Conservation (phyloP, 2,329 filamentous ascomycete genomes). For the Leptodontidium sp. region DNA sequence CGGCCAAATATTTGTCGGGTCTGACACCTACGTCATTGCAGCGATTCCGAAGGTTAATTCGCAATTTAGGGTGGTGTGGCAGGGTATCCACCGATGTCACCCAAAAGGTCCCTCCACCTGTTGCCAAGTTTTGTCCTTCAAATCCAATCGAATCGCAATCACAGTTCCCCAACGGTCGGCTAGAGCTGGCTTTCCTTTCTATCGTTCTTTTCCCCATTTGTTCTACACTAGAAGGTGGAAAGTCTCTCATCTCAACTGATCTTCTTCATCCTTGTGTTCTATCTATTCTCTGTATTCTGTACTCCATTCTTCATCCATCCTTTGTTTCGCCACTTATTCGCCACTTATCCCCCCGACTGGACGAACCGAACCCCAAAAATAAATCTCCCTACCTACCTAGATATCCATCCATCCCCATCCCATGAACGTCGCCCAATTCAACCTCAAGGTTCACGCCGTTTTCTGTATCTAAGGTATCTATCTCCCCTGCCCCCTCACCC, state of each 20-base stretch:
- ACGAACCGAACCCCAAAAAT: not conserved
- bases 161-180: no score
- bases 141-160: no score
- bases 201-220: not conserved
- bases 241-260: not conserved
- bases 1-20: not conserved
- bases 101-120: not conserved
- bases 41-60: not conserved
- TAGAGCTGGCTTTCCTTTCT: not conserved
- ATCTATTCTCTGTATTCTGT: no score
- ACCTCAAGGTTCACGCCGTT: not conserved
- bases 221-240: constrained; percentile 11
- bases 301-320: no score
- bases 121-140: not conserved
- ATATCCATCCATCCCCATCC: not conserved
- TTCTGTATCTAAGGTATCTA: not conserved
- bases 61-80: not conserved
- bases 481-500: not conserved
- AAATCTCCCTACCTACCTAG: not conserved
- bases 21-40: constrained; percentile 15
- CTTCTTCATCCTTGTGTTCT: constrained; percentile 3
- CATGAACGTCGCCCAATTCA: not conserved
- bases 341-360: not conserved
- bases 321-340: not conserved
- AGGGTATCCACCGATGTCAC: constrained; percentile 10